Evolutionary conservation across 352 stramenopile species (phyloP), one percentile per base, ranked within the genome.

Genomic region (Globisporangium spiculum): DNA sequence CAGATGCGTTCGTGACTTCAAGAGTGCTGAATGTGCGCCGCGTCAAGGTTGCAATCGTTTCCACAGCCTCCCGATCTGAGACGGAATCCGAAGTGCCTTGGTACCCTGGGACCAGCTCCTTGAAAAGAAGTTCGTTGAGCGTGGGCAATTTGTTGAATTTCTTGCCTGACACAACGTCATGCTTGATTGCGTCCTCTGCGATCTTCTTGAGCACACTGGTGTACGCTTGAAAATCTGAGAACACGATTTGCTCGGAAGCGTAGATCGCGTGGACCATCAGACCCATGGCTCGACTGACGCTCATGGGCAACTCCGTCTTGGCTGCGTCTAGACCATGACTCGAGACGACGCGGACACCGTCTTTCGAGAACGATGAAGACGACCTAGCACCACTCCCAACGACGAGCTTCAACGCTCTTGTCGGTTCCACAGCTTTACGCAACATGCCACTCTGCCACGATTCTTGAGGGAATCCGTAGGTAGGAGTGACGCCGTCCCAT

Each of bases 231-330:
- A 34, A 63, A 34, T 14, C 18, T 16, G 34, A 44, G 12, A 63
- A 63, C 9, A 63, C 44, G 36, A 63, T 27, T 18, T 46, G 58
- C 34, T 53, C 34, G 22, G 58, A 24, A 20, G 32, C 50, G 58
- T 53, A 27, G 58, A 53, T 24, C 8, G 58, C 58, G 12, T 63
- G n/a, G 36, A 38, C 22, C 10, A 63, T n/a, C 4, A 63, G 36
- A 1, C 18, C n/a, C 36, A 63, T 54, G 34, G 58, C 58, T 38
- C 58, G 58, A 4, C 2, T 53, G 8, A n/a, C 12, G 22, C 34
- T 36, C 58, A 63, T 63, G 6, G 58, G 58, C n/a, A 63, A 20
- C 58, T 63, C 34, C 20, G 32, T 14, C 58, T 32, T 53, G 10
- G 10, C 8, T 8, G n/a, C 20, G n/a, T 62, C 20, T 1, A 20